phyloP scores from a whole-genome alignment of 306 rosid genomes.

The Trifolium subterraneum region DNA sequence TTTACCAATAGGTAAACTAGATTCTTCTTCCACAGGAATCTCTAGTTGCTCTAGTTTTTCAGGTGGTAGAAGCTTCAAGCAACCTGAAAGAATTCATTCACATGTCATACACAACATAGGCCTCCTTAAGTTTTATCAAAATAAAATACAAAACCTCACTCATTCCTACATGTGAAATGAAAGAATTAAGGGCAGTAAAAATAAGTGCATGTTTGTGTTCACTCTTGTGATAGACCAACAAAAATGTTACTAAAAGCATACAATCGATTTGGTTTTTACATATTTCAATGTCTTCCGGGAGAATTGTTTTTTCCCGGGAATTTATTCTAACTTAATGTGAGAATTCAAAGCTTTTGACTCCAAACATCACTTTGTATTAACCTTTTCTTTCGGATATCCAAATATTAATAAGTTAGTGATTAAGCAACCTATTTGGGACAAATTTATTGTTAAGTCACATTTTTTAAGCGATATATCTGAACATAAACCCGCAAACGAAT shows the following conservation, averaged over 20 bases:
- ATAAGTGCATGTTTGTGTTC: not conserved
- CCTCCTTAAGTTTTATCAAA: not conserved
- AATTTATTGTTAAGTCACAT: too few relatives aligned
- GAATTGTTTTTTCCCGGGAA: not conserved
- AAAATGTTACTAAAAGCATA: not conserved
- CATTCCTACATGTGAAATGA: slow-evolving; percentile 3
- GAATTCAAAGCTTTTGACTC: too few relatives aligned
- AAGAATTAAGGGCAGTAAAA: slow-evolving; percentile 4
- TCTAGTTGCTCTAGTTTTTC: slow-evolving; percentile 86
- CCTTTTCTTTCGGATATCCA: too few relatives aligned
- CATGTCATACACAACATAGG: slow-evolving; percentile 10
- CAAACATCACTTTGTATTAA: too few relatives aligned
- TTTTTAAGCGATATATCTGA: not conserved
- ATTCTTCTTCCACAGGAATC: slow-evolving; percentile 54
- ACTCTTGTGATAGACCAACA: not conserved
- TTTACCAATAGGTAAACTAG: slow-evolving; percentile 51
- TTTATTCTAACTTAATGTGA: not conserved
- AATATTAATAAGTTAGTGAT: too few relatives aligned
- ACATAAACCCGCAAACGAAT: not conserved
- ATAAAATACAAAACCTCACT: slow-evolving; percentile 13
- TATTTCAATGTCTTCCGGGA: not conserved
- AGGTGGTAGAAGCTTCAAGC: slow-evolving; percentile 77
- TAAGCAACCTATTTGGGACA: too few relatives aligned
- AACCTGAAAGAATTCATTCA: slow-evolving; percentile 61
- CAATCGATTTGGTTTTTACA: not conserved